A percentile compares a stretch with the other conserved stretches of the same genome.
Conservation (phyloP, 257 asterid genomes). For the Gentiana dahurica region DNA sequence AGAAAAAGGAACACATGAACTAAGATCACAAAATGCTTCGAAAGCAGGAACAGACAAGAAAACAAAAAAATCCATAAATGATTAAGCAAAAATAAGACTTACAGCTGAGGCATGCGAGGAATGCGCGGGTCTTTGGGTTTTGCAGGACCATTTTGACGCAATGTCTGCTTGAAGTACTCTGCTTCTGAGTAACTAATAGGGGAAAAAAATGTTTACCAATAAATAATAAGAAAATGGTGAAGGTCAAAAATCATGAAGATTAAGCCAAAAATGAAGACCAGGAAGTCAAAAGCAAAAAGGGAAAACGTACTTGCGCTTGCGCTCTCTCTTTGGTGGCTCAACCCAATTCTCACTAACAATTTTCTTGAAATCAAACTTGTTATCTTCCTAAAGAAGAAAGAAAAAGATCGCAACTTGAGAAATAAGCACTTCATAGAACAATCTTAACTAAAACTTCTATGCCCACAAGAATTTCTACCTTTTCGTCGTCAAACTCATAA, state of each 20-base stretch:
- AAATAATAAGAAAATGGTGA: not conserved
- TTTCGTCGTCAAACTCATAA: conserved; percentile 92
- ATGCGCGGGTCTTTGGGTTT: conserved; percentile 95
- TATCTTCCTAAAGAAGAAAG: conserved; percentile 52
- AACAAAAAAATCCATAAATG: conserved; percentile 1
- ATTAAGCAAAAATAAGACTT: conserved; percentile 13
- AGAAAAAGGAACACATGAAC: conserved; percentile 10
- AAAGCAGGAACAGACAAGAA: conserved; percentile 1
- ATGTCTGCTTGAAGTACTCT: conserved; percentile 97
- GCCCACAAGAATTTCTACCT: conserved; percentile 26
- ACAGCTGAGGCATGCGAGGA: conserved; percentile 99
- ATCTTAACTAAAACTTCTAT: not conserved
- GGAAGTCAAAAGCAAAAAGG: conserved; percentile 3
- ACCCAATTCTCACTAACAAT: conserved; percentile 86
- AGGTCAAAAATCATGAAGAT: conserved; percentile 4
- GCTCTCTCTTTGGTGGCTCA: conserved; percentile 90
- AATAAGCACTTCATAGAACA: not conserved
- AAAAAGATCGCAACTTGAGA: conserved; percentile 2
- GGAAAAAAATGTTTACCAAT: not conserved
- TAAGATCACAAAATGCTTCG: not conserved
- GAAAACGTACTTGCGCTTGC: conserved; percentile 87
- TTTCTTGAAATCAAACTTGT: conserved; percentile 88
- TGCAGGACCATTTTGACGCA: conserved; percentile 97
- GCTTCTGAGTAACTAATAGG: conserved; percentile 79
- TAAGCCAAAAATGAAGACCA: not conserved